These are phyloP conservation scores for Stevia rebaudiana DNA, from an alignment of 140 eudicot genomes.

Conservation along the genomic window DNA sequence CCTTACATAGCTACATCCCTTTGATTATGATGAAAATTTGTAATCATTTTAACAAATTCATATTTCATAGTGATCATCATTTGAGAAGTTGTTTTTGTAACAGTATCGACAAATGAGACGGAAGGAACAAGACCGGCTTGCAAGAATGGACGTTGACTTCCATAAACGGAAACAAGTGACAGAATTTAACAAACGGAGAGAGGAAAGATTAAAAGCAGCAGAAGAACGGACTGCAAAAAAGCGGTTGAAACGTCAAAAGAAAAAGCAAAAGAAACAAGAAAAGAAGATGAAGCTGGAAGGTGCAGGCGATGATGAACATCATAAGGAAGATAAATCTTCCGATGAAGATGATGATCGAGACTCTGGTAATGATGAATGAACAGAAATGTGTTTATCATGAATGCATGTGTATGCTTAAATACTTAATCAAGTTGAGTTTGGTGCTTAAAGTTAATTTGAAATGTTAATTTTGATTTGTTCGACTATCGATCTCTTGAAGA, in stretches of 20 bases:
- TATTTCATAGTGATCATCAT: not conserved
- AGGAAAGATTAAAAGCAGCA: constrained; percentile 69
- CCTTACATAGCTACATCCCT: not conserved
- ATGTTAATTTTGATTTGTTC: not conserved
- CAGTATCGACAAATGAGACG: constrained; percentile 92
- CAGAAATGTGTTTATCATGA: constrained; percentile 9
- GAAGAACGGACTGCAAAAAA: constrained; percentile 95
- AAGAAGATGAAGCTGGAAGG: constrained; percentile 42
- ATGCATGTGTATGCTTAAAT: constrained; percentile 3
- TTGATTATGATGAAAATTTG: not conserved
- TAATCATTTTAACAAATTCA: not conserved
- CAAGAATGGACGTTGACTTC: constrained; percentile 84
- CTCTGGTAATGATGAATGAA: constrained; percentile 42
- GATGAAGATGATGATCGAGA: constrained; percentile 54
- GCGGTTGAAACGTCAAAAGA: constrained; percentile 65
- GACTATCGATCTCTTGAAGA: not conserved
- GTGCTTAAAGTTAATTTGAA: not conserved
- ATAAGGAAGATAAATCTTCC: constrained; percentile 45
- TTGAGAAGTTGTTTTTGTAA: constrained; percentile 1
- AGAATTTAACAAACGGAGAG: constrained; percentile 75
- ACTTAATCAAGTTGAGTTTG: constrained; percentile 1
- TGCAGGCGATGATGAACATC: constrained; percentile 43
- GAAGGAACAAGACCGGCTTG: constrained; percentile 81
- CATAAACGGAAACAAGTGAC: constrained; percentile 69
- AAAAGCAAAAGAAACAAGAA: constrained; percentile 56